Percentiles rank a stretch among this genome's conserved stretches.
Conservation (phyloP, 768 basidiomycete genomes). For the Phaeolepiota aurea region DNA sequence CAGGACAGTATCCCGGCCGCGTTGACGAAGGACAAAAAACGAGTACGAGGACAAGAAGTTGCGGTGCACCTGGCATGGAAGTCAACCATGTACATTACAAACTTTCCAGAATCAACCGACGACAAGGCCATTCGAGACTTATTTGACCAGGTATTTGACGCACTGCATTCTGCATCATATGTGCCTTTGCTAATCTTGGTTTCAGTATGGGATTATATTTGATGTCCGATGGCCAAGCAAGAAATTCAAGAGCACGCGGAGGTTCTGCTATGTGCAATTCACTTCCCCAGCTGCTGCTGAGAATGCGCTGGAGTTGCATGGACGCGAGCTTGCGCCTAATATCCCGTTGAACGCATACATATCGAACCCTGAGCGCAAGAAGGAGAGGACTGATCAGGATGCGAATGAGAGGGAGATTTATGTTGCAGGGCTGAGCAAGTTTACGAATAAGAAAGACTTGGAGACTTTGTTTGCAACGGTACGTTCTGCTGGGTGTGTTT, state of each 20-base stretch:
- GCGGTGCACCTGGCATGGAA: conserved; percentile 88
- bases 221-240: conserved; percentile 98
- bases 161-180: too few species aligned
- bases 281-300: conserved; percentile 73
- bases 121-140: conserved; percentile 68
- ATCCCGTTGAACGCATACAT: conserved; percentile 69
- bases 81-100: conserved; percentile 92
- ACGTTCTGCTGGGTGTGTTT: conserved; percentile 14
- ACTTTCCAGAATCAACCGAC: conserved; percentile 83
- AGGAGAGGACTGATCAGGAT: conserved; percentile 83
- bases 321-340: conserved; percentile 63
- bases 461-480: conserved; percentile 73
- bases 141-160: conserved; percentile 74
- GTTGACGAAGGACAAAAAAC: conserved; percentile 92
- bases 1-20: conserved; percentile 81
- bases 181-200: too few species aligned
- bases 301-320: conserved; percentile 73
- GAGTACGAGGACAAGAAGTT: conserved; percentile 66
- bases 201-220: conserved; percentile 82
- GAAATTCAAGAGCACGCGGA: conserved; percentile 83
- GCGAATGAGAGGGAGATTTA: conserved; percentile 83
- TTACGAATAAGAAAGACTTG: conserved; percentile 70
- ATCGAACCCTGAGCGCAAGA: conserved; percentile 85
- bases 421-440: conserved; percentile 78
- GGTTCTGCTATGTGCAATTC: conserved; percentile 94